These are phyloP conservation scores for Triticum dicoccoides DNA, from an alignment of 176 grass and related monocot species.

Conservation along the genomic window DNA sequence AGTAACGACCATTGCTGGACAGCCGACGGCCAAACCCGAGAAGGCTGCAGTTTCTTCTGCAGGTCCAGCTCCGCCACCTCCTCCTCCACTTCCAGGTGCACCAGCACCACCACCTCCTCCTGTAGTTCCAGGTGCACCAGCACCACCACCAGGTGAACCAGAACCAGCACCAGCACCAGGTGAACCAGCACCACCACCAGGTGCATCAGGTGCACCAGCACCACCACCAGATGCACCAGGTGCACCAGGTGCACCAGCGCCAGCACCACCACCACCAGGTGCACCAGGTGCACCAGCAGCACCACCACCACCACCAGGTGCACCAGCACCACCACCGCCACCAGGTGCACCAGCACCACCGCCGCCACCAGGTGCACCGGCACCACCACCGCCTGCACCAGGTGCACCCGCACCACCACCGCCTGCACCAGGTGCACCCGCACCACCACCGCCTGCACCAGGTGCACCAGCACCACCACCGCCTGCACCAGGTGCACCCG, in stretches of 20 bases:
- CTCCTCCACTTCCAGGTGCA: neutral
- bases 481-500: neutral
- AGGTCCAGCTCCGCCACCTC: neutral
- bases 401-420: neutral
- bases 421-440: neutral
- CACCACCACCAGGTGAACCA: neutral
- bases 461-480: neutral
- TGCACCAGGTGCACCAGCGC: neutral
- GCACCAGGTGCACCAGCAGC: constrained; percentile 6
- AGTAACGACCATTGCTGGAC: constrained; percentile 5
- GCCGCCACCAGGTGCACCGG: neutral
- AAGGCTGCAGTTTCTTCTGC: constrained; percentile 1
- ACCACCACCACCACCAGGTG: constrained; percentile 1
- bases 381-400: neutral
- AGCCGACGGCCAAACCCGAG: neutral
- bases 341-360: constrained; percentile 24
- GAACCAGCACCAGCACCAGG: neutral
- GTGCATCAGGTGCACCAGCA: neutral
- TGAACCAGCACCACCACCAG: neutral
- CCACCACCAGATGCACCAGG: neutral
- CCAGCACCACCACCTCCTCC: neutral
- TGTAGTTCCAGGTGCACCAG: neutral
- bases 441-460: neutral
- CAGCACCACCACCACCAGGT: neutral
- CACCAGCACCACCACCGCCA: neutral